phyloP scores from a whole-genome alignment of 352 stramenopile genomes.

The Globisporangium emineosum region DNA sequence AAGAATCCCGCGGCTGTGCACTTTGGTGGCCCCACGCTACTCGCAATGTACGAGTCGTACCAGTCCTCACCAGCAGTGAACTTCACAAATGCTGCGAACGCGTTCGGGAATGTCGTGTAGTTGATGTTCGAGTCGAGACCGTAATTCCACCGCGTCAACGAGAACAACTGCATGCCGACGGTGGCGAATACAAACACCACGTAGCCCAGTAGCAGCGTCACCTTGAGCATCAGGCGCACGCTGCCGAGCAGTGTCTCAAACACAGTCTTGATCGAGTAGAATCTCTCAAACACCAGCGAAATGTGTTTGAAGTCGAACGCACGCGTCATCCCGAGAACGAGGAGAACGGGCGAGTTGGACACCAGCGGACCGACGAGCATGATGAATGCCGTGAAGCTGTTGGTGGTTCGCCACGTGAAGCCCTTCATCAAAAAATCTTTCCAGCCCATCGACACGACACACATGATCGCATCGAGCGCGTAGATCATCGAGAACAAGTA shows the following conservation, averaged over 20 bases:
- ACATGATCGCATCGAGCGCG: constrained; percentile 62
- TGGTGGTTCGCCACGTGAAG: constrained; percentile 76
- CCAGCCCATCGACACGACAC: constrained; percentile 71
- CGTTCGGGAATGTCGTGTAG: constrained; percentile 72
- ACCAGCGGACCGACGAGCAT: constrained; percentile 72
- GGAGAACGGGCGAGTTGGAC: constrained; percentile 52
- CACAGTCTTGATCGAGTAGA: constrained; percentile 61
- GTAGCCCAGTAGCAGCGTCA: constrained; percentile 78
- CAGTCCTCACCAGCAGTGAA: constrained; percentile 83
- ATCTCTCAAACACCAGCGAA: constrained; percentile 68
- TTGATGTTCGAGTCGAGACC: constrained; percentile 73
- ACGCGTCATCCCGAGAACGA: constrained; percentile 75
- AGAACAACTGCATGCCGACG: constrained; percentile 80
- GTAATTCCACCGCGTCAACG: constrained; percentile 72
- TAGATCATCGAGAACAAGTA: constrained; percentile 83
- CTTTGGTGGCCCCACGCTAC: constrained; percentile 50
- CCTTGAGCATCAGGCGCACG: constrained; percentile 69
- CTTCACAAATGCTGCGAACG: constrained; percentile 75
- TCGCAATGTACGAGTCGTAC: constrained; percentile 76
- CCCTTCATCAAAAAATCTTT: constrained; percentile 83
- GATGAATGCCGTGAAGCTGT: constrained; percentile 69
- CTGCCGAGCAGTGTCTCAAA: constrained; percentile 73
- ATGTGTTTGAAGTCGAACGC: constrained; percentile 86
- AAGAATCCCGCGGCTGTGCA: constrained; percentile 50
- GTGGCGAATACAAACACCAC: constrained; percentile 82